Evolutionary conservation across 352 stramenopile species (phyloP), one percentile per base, ranked within the genome.

Genomic region (Thalassiosira hispida): DNA sequence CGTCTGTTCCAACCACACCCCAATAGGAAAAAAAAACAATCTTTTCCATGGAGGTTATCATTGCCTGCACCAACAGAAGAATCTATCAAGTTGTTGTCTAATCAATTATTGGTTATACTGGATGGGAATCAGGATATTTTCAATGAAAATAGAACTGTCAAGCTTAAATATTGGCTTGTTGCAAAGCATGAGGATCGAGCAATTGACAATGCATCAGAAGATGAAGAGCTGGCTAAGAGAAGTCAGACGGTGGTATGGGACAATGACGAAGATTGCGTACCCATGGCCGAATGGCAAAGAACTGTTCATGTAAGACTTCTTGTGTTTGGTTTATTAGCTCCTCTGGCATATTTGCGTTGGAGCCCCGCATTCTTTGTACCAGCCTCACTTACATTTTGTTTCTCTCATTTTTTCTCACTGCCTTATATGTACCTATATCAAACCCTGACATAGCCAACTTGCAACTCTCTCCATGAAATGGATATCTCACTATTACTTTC

Each of bases 191-290:
- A 14, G 14, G 38, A 66, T 52, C n/a, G n/a, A n/a, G 27, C 18
- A 1, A 23, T 20, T 38, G 22, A 57, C 20, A 11, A 33, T 25
- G 23, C 16, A 16, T 66, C 57, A 1, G 42, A 29, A 14, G 44
- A 53, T 31, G 65, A 53, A 44, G 33, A 64, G 23, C 9, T 27
- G 20, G 31, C 29, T 18, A 20, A 55, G 11, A 67, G n/a, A 38
- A 83, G 60, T 42, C 44, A 79, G 63, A 81, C 77, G 11, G 70
- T 75, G 2, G 70, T 74, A 12, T 83, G 71, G 47, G 77, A 85
- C 14, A 52, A 66, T 35, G 72, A 82, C 65, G 53, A 55, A 55
- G 27, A 81, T 14, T 85, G 77, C 22, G 61, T 79, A 16, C 73
- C 77, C 1, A 82, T 82, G 72, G 42, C 65, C 7, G 67, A 77